phyloP scores from a whole-genome alignment of 495 filamentous ascomycete genomes.

The Penicillium egyptiacum region DNA sequence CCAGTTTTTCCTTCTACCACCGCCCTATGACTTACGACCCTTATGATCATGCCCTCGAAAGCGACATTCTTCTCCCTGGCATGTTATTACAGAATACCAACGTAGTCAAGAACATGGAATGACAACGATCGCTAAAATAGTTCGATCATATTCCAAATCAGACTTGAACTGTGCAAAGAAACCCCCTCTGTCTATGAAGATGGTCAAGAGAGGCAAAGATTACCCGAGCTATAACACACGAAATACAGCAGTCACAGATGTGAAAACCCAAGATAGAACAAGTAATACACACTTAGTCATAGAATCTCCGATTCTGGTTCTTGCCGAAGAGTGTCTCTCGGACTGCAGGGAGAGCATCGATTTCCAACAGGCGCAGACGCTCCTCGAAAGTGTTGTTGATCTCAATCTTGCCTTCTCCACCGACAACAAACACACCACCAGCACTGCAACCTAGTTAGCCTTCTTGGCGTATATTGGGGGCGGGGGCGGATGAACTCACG shows the following conservation, averaged over 20 bases:
- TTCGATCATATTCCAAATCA: conserved; percentile 23
- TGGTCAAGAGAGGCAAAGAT: conserved; percentile 16
- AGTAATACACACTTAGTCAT: conserved; percentile 60
- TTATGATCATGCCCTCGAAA: conserved; percentile 14
- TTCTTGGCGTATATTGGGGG: conserved; percentile 7
- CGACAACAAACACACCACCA: conserved; percentile 78
- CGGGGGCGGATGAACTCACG: conserved; percentile 58
- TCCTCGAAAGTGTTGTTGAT: conserved; percentile 98
- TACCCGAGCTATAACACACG: conserved; percentile 30
- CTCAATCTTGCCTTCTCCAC: conserved; percentile 88
- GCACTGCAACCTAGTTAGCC: conserved; percentile 53
- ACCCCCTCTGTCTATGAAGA: conserved; percentile 22
- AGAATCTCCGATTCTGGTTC: conserved; percentile 92
- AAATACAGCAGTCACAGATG: conserved; percentile 20
- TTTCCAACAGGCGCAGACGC: conserved; percentile 78
- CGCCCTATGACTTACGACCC: conserved; percentile 11
- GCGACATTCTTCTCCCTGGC: conserved; percentile 11
- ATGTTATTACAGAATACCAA: conserved; percentile 32
- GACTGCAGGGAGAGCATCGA: conserved; percentile 80
- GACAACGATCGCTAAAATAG: conserved; percentile 32
- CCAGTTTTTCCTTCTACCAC: neutral
- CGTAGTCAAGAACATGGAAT: conserved; percentile 27
- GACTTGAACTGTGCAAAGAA: conserved; percentile 26
- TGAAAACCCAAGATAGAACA: conserved; percentile 11
- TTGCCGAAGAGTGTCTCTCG: conserved; percentile 83